Evolutionary conservation across 495 filamentous ascomycete genomes (phyloP).

Genomic region (Penicillium ochrochloron): DNA sequence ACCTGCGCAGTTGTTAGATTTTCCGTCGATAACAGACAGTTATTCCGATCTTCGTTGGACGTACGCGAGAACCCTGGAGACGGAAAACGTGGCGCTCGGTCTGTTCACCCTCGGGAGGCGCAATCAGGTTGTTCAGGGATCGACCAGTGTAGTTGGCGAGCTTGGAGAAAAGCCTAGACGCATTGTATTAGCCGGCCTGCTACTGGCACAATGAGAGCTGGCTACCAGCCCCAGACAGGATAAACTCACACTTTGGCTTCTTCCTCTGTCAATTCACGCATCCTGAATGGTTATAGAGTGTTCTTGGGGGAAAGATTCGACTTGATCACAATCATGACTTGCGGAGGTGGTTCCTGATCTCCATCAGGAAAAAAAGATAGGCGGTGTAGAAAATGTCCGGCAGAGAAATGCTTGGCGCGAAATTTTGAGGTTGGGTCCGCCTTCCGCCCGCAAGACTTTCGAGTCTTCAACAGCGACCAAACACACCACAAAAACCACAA

Average conservation of each 20-base stretch:
- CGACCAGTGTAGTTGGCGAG: constrained; percentile 82
- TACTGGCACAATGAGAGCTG: neutral
- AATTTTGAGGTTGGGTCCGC: constrained; percentile 24
- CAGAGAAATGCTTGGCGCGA: constrained; percentile 22
- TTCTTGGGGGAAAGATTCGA: neutral
- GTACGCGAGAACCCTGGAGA: constrained; percentile 71
- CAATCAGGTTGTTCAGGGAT: constrained; percentile 79
- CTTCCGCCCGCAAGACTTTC: constrained; percentile 26
- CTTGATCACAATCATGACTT: neutral
- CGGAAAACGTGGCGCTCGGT: constrained; percentile 82
- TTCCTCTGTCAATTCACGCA: constrained; percentile 75
- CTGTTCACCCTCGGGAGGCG: constrained; percentile 66
- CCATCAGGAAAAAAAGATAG: constrained; percentile 6
- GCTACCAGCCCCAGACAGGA: neutral
- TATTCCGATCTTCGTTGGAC: neutral
- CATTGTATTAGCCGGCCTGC: neutral
- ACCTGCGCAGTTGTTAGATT: neutral
- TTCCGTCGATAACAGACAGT: neutral
- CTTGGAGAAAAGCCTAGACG: constrained; percentile 70
- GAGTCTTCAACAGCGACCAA: constrained; percentile 31
- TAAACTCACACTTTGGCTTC: constrained; percentile 48
- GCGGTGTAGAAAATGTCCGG: constrained; percentile 16
- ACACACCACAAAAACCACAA: constrained; percentile 16
- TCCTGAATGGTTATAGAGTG: constrained; percentile 40
- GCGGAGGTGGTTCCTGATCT: constrained; percentile 6